Evolutionary conservation across 371 early-diverging fungal species (phyloP).

Genomic region (Lichtheimia corymbifera): DNA sequence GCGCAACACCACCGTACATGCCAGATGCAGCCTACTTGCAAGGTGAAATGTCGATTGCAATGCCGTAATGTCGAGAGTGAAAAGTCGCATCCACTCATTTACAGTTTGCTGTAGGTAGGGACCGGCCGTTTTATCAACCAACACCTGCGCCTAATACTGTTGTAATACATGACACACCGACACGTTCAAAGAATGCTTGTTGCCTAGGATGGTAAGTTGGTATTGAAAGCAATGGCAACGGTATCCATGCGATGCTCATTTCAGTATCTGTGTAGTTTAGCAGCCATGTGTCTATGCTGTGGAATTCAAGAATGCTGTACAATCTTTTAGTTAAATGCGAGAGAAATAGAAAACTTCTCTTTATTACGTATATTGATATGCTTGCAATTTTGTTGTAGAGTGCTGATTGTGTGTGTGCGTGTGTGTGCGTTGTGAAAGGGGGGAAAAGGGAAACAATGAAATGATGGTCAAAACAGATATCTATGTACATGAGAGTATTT

Average conservation of each 20-base stretch:
- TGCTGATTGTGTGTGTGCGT: neutral
- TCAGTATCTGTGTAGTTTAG: constrained; percentile 1
- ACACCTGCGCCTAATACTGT: constrained; percentile 47
- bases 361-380: neutral
- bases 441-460: neutral
- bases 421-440: neutral
- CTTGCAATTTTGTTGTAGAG: neutral
- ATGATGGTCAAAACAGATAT: neutral
- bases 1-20: no score
- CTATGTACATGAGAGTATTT: constrained; percentile 2
- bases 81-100: no score
- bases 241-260: no score
- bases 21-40: no score
- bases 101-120: no score
- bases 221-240: neutral
- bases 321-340: neutral
- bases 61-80: no score
- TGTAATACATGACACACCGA: constrained; percentile 35
- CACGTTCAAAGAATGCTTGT: constrained; percentile 42
- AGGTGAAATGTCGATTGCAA: no score
- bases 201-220: constrained; percentile 48
- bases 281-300: constrained; percentile 13
- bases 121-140: constrained; percentile 28
- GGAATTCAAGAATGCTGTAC: constrained; percentile 16
- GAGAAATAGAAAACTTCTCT: neutral